Evolutionary conservation across 163 green algal species (phyloP).

Genomic region (Trebouxiophyceae sp.): DNA sequence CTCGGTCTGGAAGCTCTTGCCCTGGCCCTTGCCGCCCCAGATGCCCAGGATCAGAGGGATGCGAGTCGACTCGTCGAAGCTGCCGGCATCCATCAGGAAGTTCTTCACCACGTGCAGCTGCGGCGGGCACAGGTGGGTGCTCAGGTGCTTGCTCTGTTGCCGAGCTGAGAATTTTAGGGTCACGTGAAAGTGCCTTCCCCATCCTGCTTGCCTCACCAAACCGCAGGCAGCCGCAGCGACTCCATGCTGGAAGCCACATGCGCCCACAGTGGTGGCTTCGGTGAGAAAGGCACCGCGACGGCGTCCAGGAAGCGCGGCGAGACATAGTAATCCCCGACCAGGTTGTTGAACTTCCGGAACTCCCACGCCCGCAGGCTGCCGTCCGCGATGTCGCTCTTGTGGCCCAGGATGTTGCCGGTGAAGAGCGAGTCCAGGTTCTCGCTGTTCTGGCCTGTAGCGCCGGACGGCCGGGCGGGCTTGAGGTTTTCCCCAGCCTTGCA

Average conservation of each 20-base stretch:
- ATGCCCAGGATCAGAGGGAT: constrained; percentile 60
- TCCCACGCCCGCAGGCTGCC: constrained; percentile 28
- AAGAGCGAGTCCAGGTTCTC: constrained; percentile 28
- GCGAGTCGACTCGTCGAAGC: constrained; percentile 17
- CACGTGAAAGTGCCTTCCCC: too few relatives aligned
- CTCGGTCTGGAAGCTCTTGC: constrained; percentile 97
- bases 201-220: too few relatives aligned
- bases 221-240: too few relatives aligned
- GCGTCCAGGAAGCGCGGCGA: constrained; percentile 60
- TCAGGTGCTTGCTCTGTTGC: too few relatives aligned
- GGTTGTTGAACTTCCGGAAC: constrained; percentile 29
- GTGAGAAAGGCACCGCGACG: too few relatives aligned
- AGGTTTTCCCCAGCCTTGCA: background rate
- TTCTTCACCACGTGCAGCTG: constrained; percentile 80
- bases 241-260: too few relatives aligned
- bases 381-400: constrained; percentile 33
- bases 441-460: constrained; percentile 20
- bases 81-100: constrained; percentile 49
- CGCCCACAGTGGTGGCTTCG: too few relatives aligned
- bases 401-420: constrained; percentile 24
- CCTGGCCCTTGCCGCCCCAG: constrained; percentile 88
- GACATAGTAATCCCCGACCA: constrained; percentile 75
- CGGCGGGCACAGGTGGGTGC: too few relatives aligned
- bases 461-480: too few relatives aligned
- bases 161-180: too few relatives aligned